These are phyloP conservation scores for Candida parachauliodes DNA, from an alignment of 805 yeast genomes.

Conservation along the genomic window DNA sequence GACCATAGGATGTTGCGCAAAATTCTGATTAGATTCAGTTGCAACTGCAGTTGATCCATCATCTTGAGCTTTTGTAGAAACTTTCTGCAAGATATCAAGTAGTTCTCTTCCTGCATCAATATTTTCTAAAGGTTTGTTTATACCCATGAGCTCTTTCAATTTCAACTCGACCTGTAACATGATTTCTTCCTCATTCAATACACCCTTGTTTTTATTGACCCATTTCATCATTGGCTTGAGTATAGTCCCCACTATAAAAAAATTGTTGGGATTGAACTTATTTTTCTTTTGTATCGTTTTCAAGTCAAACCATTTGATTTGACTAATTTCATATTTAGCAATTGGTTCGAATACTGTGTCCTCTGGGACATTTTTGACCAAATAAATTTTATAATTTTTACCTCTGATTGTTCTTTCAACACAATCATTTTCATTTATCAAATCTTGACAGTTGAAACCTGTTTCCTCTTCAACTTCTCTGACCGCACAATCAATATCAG, in stretches of 20 bases:
- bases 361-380: constrained; percentile 76
- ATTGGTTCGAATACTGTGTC: constrained; percentile 70
- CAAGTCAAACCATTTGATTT: constrained; percentile 74
- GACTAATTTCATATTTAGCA: constrained; percentile 84
- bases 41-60: constrained; percentile 1
- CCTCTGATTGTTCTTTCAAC: constrained; percentile 79
- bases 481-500: constrained; percentile 82
- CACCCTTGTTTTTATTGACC: constrained; percentile 51
- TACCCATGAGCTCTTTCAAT: constrained; percentile 62
- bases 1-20: constrained; percentile 1
- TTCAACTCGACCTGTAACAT: constrained; percentile 61
- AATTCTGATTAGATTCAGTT: neutral
- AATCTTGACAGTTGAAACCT: constrained; percentile 76
- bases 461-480: constrained; percentile 94
- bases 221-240: constrained; percentile 51
- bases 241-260: constrained; percentile 46
- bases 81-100: constrained; percentile 54
- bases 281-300: constrained; percentile 39
- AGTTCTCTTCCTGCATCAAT: constrained; percentile 76
- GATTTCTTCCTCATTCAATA: constrained; percentile 52
- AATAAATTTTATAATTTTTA: constrained; percentile 79
- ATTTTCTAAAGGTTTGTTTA: constrained; percentile 29
- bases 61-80: constrained; percentile 12
- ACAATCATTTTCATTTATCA: constrained; percentile 64
- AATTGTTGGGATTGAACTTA: constrained; percentile 34